These are phyloP conservation scores for Thalassiosira pacifica DNA, from an alignment of 352 stramenopile species.

Conservation along the genomic window DNA sequence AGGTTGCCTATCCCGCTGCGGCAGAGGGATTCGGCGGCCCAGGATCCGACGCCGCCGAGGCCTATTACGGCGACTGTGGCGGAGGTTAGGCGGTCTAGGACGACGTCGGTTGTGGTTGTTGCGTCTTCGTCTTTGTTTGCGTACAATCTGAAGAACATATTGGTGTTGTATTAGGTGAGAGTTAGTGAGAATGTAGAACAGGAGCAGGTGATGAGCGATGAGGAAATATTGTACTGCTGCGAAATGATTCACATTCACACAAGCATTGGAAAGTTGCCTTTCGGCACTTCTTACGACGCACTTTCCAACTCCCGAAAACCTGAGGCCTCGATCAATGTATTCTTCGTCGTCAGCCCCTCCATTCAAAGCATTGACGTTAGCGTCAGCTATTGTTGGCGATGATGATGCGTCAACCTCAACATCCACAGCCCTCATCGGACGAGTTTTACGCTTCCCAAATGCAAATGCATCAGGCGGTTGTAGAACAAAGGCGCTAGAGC, in stretches of 20 bases:
- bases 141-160: constrained; percentile 12
- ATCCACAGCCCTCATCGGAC: neutral
- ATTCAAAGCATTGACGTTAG: neutral
- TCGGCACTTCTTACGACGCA: constrained; percentile 16
- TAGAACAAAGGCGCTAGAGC: no score
- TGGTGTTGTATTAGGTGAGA: neutral
- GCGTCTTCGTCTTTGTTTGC: constrained; percentile 19
- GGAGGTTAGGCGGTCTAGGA: constrained; percentile 63
- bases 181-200: neutral
- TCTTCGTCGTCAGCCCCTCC: neutral
- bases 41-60: constrained; percentile 87
- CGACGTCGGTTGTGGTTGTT: constrained; percentile 7
- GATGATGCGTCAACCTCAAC: neutral
- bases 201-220: no score
- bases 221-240: constrained; percentile 11
- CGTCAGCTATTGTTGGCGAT: neutral
- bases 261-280: neutral
- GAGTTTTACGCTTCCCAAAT: no score
- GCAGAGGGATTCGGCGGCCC: constrained; percentile 86
- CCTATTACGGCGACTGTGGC: constrained; percentile 80
- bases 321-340: constrained; percentile 15
- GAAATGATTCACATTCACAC: neutral
- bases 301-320: constrained; percentile 59
- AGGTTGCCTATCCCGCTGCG: constrained; percentile 85
- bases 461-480: no score